Evolutionary conservation across 805 yeast genomes (phyloP).

Genomic region (Grigorovia humatica): DNA sequence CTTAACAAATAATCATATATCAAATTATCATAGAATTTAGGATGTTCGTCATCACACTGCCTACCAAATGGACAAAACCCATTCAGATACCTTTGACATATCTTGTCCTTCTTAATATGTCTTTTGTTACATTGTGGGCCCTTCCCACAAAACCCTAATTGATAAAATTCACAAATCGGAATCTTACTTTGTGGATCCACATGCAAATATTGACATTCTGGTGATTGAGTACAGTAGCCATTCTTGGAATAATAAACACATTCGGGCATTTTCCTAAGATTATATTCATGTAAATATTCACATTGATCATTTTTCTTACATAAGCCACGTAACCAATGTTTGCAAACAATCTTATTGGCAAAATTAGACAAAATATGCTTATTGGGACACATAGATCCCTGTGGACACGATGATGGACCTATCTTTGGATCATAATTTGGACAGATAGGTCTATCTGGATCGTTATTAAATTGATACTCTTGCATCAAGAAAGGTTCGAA

Average conservation of each 20-base stretch:
- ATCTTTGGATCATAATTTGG: conserved; percentile 35
- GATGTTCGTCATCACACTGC: conserved; percentile 65
- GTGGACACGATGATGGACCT: conserved; percentile 57
- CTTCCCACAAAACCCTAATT: conserved; percentile 81
- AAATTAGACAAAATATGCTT: conserved; percentile 66
- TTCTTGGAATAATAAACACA: conserved; percentile 74
- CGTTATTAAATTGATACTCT: conserved; percentile 73
- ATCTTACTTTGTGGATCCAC: conserved; percentile 80
- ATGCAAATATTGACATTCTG: conserved; percentile 89
- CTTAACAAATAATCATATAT: conserved; percentile 31
- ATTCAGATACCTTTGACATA: conserved; percentile 72
- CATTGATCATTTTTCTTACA: conserved; percentile 96
- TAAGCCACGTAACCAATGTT: conserved; percentile 95
- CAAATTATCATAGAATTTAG: conserved; percentile 38
- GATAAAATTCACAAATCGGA: conserved; percentile 80
- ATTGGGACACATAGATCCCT: conserved; percentile 76
- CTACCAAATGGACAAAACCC: conserved; percentile 93
- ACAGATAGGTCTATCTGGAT: conserved; percentile 86
- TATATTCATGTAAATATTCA: conserved; percentile 92
- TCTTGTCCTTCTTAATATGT: conserved; percentile 54
- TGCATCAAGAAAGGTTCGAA: conserved; percentile 76
- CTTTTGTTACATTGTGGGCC: conserved; percentile 81
- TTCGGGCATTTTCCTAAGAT: conserved; percentile 91
- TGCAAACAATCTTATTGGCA: conserved; percentile 79
- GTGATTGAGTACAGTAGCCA: conserved; percentile 83